phyloP scores from a whole-genome alignment of 345 rosid genomes.

The Brassica carinata region DNA sequence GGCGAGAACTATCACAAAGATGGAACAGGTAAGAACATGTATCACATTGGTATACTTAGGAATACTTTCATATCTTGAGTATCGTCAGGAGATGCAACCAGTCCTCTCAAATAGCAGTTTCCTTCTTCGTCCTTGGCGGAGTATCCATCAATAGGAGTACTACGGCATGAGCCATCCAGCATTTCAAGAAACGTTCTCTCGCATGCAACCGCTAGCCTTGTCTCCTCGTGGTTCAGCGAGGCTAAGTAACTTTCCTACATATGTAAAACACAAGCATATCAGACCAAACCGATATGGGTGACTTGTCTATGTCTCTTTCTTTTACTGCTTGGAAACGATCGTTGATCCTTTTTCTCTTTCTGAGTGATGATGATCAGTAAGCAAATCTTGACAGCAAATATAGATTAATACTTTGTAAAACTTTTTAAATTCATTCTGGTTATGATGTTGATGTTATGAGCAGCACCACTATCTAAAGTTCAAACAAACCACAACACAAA shows the following conservation, averaged over 20 bases:
- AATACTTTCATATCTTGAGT: slow-evolving; percentile 56
- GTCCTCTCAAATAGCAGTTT: slow-evolving; percentile 80
- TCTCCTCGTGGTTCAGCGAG: slow-evolving; percentile 89
- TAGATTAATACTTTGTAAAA: too few relatives aligned
- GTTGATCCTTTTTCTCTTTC: too few relatives aligned
- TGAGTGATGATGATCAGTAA: too few relatives aligned
- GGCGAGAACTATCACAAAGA: slow-evolving; percentile 68
- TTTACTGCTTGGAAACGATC: too few relatives aligned
- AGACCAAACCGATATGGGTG: too few relatives aligned
- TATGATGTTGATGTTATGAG: too few relatives aligned
- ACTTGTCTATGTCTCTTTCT: too few relatives aligned
- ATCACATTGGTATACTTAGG: background rate
- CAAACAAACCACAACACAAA: too few relatives aligned
- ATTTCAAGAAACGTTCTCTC: slow-evolving; percentile 88
- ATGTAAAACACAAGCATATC: background rate
- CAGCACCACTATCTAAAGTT: too few relatives aligned
- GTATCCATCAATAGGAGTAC: slow-evolving; percentile 97
- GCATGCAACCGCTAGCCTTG: slow-evolving; percentile 85
- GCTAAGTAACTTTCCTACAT: slow-evolving; percentile 74
- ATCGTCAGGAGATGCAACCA: slow-evolving; percentile 96
- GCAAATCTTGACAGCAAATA: too few relatives aligned
- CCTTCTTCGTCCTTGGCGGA: slow-evolving; percentile 75
- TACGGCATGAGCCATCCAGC: slow-evolving; percentile 86
- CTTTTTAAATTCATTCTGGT: too few relatives aligned
- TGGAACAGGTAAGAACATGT: slow-evolving; percentile 25